These are phyloP conservation scores for Termitomyces sp. DNA, from an alignment of 768 basidiomycete species.

Conservation along the genomic window DNA sequence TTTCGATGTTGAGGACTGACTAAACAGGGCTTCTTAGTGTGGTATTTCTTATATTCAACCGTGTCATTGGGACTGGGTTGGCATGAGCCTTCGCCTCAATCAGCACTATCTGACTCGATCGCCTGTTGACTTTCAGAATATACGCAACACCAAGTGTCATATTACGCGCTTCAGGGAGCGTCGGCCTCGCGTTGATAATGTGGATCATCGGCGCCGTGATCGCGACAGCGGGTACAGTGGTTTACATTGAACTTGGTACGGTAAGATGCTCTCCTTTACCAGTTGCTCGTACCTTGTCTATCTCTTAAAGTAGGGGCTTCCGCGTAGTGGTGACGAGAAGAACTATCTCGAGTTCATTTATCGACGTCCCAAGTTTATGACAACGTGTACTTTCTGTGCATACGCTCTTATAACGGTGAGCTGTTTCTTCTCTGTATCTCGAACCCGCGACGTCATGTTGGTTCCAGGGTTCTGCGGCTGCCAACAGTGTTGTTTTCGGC, in stretches of 20 bases:
- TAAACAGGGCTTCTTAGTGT: constrained; percentile 47
- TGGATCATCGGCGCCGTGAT: constrained; percentile 68
- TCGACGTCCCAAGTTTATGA: constrained; percentile 55
- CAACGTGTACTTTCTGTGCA: constrained; percentile 53
- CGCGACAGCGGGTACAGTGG: constrained; percentile 63
- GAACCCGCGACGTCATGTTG: constrained; percentile 31
- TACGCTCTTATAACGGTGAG: constrained; percentile 60
- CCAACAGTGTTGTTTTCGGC: constrained; percentile 63
- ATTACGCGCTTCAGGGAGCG: constrained; percentile 63
- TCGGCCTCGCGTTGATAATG: constrained; percentile 64
- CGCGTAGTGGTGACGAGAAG: constrained; percentile 72
- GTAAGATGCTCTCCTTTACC: constrained; percentile 29
- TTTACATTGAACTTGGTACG: constrained; percentile 75
- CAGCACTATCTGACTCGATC: not conserved
- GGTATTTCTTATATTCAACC: constrained; percentile 68
- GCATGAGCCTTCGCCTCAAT: not conserved
- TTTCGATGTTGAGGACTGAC: not conserved
- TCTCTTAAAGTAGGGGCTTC: constrained; percentile 51
- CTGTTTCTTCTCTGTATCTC: not conserved
- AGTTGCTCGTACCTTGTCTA: constrained; percentile 27
- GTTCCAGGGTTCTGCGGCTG: constrained; percentile 57
- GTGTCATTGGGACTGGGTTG: constrained; percentile 68
- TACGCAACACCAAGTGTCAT: constrained; percentile 71
- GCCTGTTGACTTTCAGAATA: constrained; percentile 38
- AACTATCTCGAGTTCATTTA: constrained; percentile 75